Percentiles rank a stretch among this genome's conserved stretches.
Evolutionary conservation across 306 rosid species (phyloP).

Genomic region (Acmispon strigosus): DNA sequence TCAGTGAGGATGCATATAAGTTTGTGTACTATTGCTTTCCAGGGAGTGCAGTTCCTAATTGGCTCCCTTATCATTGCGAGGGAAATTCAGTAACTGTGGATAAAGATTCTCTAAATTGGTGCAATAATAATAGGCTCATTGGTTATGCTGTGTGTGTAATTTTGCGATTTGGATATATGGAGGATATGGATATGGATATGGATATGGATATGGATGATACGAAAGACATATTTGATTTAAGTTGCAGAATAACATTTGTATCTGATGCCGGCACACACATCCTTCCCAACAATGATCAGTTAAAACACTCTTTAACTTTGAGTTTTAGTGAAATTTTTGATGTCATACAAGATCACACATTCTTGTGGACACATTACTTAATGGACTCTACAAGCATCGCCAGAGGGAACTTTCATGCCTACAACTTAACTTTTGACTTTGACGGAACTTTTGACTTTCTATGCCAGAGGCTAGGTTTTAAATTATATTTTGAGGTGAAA

Average conservation of each 20-base stretch:
- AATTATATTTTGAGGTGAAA: neutral
- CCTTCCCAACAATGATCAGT: neutral
- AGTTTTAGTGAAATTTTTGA: too few species aligned
- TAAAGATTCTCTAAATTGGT: neutral
- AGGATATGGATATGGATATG: too few species aligned
- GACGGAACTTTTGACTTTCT: too few species aligned
- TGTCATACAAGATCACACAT: neutral
- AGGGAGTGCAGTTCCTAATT: too few species aligned
- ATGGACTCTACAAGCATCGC: neutral
- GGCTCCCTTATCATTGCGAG: neutral
- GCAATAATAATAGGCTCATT: neutral
- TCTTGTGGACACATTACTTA: conserved; percentile 3
- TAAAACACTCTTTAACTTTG: neutral
- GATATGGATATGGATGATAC: too few species aligned
- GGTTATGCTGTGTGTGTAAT: neutral
- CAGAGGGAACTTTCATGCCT: neutral
- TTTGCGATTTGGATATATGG: too few species aligned
- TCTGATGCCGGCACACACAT: neutral
- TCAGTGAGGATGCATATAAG: neutral
- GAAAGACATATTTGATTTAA: neutral
- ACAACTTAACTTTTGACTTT: neutral
- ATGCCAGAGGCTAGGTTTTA: neutral
- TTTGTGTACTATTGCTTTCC: conserved; percentile 18
- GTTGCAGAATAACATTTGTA: conserved; percentile 1
- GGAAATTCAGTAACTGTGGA: neutral